Evolutionary conservation across 176 grass and related monocot species (phyloP).

Genomic region (Juncus effusus): DNA sequence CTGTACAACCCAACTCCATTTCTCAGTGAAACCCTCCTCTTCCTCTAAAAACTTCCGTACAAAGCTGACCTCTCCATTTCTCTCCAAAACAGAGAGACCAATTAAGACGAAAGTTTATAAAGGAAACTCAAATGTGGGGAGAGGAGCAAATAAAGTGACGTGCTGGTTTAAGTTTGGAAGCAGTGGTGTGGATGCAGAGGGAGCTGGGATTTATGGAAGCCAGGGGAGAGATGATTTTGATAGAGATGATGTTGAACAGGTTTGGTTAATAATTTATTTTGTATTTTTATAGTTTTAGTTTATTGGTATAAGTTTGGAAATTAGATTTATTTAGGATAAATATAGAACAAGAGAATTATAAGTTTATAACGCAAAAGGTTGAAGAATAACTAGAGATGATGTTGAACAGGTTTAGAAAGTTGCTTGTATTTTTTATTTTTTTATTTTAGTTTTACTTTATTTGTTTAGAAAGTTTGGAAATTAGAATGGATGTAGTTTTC

Average conservation of each 20-base stretch:
- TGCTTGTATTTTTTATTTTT: too few species aligned
- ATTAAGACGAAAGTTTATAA: conserved; percentile 36
- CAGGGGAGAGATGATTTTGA: conserved; percentile 87
- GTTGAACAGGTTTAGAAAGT: too few species aligned
- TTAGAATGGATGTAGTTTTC: too few species aligned
- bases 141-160: conserved; percentile 40
- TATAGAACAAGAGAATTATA: background rate
- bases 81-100: conserved; percentile 27
- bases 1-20: conserved; percentile 48
- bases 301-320: background rate
- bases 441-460: too few species aligned
- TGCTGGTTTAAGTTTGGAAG: conserved; percentile 90
- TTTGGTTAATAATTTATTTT: conserved; percentile 22
- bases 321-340: too few species aligned
- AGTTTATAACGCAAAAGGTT: background rate
- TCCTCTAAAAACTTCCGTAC: conserved; percentile 18
- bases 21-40: conserved; percentile 16
- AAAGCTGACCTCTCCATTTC: conserved; percentile 40
- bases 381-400: background rate
- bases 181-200: conserved; percentile 55
- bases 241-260: conserved; percentile 93
- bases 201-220: conserved; percentile 81
- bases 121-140: conserved; percentile 36
- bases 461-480: too few species aligned
- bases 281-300: background rate